These are phyloP conservation scores for Candida endomychidarum DNA, from an alignment of 805 yeast genomes.

Conservation along the genomic window DNA sequence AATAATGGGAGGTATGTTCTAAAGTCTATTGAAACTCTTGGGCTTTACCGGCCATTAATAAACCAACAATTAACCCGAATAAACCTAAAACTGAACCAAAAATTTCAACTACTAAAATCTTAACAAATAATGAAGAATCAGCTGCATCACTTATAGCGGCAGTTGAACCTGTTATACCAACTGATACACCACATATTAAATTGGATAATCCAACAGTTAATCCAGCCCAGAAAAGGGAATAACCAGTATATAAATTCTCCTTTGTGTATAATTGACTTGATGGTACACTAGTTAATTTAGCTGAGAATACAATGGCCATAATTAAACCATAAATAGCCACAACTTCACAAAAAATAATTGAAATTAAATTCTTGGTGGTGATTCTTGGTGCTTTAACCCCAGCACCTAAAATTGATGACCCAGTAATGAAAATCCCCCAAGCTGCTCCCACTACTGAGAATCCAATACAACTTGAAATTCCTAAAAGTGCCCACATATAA, in stretches of 20 bases:
- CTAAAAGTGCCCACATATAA: conserved; percentile 94
- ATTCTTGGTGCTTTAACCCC: conserved; percentile 98
- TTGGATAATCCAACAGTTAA: conserved; percentile 91
- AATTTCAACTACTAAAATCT: conserved; percentile 94
- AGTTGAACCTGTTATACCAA: conserved; percentile 97
- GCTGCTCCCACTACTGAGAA: conserved; percentile 96
- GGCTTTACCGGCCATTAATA: conserved; percentile 96
- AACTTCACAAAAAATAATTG: conserved; percentile 98
- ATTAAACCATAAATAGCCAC: conserved; percentile 98
- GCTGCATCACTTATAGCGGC: conserved; percentile 99
- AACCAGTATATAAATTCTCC: conserved; percentile 91
- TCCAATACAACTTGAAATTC: conserved; percentile 89
- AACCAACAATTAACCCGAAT: conserved; percentile 94
- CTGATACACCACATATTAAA: conserved; percentile 94
- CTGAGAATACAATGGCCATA: conserved; percentile 94
- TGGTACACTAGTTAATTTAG: conserved; percentile 75
- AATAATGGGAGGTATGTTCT: too few species aligned
- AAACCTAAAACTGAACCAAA: conserved; percentile 95
- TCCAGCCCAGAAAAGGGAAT: conserved; percentile 97
- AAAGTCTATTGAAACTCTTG: conserved; percentile 64
- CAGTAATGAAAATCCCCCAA: conserved; percentile 98
- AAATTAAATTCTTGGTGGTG: conserved; percentile 93
- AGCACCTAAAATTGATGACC: conserved; percentile 92
- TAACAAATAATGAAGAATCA: conserved; percentile 90
- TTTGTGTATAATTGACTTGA: conserved; percentile 65